Conservation (phyloP, 768 basidiomycete genomes). For the Boletellus sp. region DNA sequence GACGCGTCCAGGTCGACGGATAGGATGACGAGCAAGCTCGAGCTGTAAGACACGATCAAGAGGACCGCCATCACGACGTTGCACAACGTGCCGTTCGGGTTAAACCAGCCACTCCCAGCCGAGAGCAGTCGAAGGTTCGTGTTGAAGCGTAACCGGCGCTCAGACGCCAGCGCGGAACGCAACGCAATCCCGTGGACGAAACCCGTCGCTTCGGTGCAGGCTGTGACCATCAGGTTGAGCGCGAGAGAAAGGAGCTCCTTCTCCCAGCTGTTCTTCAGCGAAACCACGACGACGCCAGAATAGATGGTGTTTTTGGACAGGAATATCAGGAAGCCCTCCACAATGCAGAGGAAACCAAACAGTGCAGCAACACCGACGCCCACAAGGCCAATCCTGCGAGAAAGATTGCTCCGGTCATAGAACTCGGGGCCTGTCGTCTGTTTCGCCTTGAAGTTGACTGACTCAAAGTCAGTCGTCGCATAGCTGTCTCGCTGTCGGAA, state of each 20-base stretch:
- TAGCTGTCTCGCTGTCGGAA: conserved; percentile 6
- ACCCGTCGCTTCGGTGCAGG: conserved; percentile 30
- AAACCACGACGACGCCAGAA: conserved; percentile 21
- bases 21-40: conserved; percentile 21
- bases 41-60: conserved; percentile 29
- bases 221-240: conserved; percentile 26
- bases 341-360: conserved; percentile 23
- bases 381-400: conserved; percentile 22
- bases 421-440: conserved; percentile 25
- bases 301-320: conserved; percentile 21
- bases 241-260: conserved; percentile 22
- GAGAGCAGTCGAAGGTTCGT: conserved; percentile 30
- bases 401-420: conserved; percentile 25
- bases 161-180: conserved; percentile 26
- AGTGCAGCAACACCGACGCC: conserved; percentile 22
- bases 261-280: conserved; percentile 11
- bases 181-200: conserved; percentile 26
- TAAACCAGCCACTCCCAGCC: conserved; percentile 15
- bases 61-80: conserved; percentile 26
- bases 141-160: conserved; percentile 24
- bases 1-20: conserved; percentile 17
- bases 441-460: conserved; percentile 18
- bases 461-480: conserved; percentile 18
- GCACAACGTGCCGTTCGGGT: conserved; percentile 22
- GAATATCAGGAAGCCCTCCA: conserved; percentile 22